Conservation (phyloP, 148 eudicot species). For the Pharnaceum exiguum region DNA sequence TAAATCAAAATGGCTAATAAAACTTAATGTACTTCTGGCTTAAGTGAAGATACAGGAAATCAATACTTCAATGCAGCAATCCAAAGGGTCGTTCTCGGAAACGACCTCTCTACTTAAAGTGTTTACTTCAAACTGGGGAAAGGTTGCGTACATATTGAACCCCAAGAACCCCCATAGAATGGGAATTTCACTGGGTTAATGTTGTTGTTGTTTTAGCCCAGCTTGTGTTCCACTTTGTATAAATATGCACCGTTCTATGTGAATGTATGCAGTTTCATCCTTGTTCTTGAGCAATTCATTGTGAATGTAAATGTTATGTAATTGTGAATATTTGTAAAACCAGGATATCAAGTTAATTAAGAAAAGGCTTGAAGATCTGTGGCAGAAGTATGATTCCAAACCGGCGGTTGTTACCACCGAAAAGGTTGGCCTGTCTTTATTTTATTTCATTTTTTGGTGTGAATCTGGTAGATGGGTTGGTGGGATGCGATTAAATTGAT, state of each 20-base stretch:
- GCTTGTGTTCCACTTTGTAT: neutral
- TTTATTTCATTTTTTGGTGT: neutral
- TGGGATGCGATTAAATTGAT: neutral
- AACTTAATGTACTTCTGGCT: too few species aligned
- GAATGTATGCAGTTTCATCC: neutral
- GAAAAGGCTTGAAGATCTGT: constrained; percentile 47
- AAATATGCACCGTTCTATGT: neutral
- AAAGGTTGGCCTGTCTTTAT: constrained; percentile 42
- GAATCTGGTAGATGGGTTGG: neutral
- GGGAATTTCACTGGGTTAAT: too few species aligned
- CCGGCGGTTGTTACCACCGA: constrained; percentile 75
- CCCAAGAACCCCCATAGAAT: too few species aligned
- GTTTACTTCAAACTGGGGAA: too few species aligned
- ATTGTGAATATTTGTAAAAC: neutral
- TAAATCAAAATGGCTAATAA: too few species aligned
- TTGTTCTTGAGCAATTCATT: neutral
- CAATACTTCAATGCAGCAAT: too few species aligned
- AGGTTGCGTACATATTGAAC: too few species aligned
- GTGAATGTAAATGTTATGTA: neutral
- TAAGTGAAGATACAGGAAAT: too few species aligned
- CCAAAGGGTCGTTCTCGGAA: too few species aligned
- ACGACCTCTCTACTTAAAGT: too few species aligned
- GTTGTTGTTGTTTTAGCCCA: neutral
- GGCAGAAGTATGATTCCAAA: constrained; percentile 34
- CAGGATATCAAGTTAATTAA: constrained; percentile 60